Evolutionary conservation across 306 rosid species (phyloP).

Genomic region (Ormosia emarginata): DNA sequence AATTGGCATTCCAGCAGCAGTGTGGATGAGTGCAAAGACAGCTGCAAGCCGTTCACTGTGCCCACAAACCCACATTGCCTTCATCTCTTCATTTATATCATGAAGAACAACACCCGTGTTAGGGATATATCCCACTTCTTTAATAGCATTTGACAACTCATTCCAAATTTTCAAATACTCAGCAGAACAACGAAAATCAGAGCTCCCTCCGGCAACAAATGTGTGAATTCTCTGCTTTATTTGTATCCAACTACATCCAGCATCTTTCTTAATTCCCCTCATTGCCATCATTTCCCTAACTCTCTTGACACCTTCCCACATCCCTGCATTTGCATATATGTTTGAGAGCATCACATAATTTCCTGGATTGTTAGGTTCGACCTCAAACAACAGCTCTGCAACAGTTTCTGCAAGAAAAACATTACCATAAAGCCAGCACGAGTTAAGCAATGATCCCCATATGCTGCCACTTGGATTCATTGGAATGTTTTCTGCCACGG

Average conservation of each 20-base stretch:
- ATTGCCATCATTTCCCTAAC: conserved; percentile 51
- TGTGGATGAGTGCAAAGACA: conserved; percentile 42
- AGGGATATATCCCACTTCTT: conserved; percentile 42
- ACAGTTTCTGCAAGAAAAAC: conserved; percentile 42
- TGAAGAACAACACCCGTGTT: conserved; percentile 54
- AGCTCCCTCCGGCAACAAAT: conserved; percentile 55
- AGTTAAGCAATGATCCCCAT: conserved; percentile 60
- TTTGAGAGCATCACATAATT: conserved; percentile 64
- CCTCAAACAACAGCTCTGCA: conserved; percentile 36
- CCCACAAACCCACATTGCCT: conserved; percentile 48
- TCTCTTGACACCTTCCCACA: conserved; percentile 51
- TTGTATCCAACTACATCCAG: conserved; percentile 59
- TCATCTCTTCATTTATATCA: conserved; percentile 43
- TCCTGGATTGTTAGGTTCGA: conserved; percentile 53
- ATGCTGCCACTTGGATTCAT: conserved; percentile 55
- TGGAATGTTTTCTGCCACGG: conserved; percentile 43
- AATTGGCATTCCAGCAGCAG: conserved; percentile 41
- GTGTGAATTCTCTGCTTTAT: conserved; percentile 43
- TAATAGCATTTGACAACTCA: conserved; percentile 32
- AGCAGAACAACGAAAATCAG: conserved; percentile 37
- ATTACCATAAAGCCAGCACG: conserved; percentile 44
- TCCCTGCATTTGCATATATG: conserved; percentile 50
- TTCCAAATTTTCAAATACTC: conserved; percentile 46
- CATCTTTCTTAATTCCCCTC: conserved; percentile 47
- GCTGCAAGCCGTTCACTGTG: conserved; percentile 59